Base-by-base conservation (phyloP, 108 stramenopile species). In the Seminavis robusta region DNA sequence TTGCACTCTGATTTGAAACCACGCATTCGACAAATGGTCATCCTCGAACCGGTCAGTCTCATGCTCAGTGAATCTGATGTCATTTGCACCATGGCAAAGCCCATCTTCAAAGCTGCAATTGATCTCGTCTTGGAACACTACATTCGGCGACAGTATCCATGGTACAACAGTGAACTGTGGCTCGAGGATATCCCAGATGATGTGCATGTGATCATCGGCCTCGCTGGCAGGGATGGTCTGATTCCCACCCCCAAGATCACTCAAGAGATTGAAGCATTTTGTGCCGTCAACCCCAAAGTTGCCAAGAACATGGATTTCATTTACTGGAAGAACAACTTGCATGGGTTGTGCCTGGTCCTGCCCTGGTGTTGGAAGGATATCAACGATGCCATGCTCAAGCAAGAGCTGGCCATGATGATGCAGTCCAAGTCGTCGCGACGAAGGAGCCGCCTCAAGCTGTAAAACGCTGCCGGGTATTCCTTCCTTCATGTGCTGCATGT, bases 121-220 rank as follows among this genome's bases (percentile, higher is more conserved):
- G 94, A 95, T 59, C 52, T 93, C 3, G 83, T 81, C 43, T 88
- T 87, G 21, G 83, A 88, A 47, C 59, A 84, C 56, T 90, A 89
- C 56, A 49, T 93, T 5, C 66, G 88, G 45, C 61, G 94, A 32
- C 81, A 95, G 46, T 95, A 93, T 73, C 73, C 74, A 17, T 95
- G 91, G 90, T 91, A 93, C 69, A 90, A 92, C 44, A 77, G 72
- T 29, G 89, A 91, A 65, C 62, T 95, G 20, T 93, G 89, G 90
- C 52, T 93, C 29, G 80, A 90, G 32, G 90, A 93, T 50, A 41
- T 93, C 10, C 69, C 79, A 0, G 9, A 29, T 4, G 36, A 76
- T 44, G 66, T 69, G 9, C 32, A 71, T 24, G 76, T 86, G 4
- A 41, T 83, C 0, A 56, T 86, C 4, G 54, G 55, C 36, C 26